phyloP scores from a whole-genome alignment of 2,329 filamentous ascomycete genomes.

The Cordyceps javanica region DNA sequence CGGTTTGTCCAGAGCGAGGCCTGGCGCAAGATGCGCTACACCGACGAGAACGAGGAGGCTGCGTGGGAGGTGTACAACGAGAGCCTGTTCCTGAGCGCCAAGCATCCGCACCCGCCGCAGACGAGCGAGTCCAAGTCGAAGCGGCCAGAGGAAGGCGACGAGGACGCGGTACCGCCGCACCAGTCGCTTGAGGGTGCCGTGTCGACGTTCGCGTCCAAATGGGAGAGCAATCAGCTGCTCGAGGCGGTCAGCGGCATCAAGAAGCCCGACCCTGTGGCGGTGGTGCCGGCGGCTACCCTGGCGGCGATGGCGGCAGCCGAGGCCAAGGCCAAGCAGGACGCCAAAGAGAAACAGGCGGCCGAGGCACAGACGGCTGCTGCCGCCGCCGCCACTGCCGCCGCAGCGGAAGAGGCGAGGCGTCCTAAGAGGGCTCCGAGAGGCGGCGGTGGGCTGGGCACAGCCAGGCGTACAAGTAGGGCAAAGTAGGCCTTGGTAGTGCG shows the following conservation, averaged over 20 bases:
- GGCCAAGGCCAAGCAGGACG: constrained; percentile 23
- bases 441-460: constrained; percentile 11
- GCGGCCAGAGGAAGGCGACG: constrained; percentile 15
- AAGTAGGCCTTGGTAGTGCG: constrained; percentile 6
- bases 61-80: constrained; percentile 73
- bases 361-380: constrained; percentile 14
- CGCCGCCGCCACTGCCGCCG: constrained; percentile 14
- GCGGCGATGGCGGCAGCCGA: constrained; percentile 13
- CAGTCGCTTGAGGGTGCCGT: constrained; percentile 31
- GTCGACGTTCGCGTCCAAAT: constrained; percentile 32
- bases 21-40: constrained; percentile 75
- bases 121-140: constrained; percentile 5
- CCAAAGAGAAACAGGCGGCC: constrained; percentile 17
- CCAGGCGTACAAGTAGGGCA: constrained; percentile 2
- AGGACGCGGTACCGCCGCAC: constrained; percentile 14
- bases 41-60: constrained; percentile 70
- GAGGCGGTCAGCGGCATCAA: constrained; percentile 40
- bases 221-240: constrained; percentile 39
- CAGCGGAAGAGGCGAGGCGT: constrained; percentile 23
- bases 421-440: constrained; percentile 19
- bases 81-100: constrained; percentile 48
- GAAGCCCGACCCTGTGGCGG: constrained; percentile 24
- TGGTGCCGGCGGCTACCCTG: not conserved
- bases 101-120: constrained; percentile 11
- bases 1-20: constrained; percentile 72